phyloP scores from a whole-genome alignment of 805 yeast species.

The Lachancea sp. region DNA sequence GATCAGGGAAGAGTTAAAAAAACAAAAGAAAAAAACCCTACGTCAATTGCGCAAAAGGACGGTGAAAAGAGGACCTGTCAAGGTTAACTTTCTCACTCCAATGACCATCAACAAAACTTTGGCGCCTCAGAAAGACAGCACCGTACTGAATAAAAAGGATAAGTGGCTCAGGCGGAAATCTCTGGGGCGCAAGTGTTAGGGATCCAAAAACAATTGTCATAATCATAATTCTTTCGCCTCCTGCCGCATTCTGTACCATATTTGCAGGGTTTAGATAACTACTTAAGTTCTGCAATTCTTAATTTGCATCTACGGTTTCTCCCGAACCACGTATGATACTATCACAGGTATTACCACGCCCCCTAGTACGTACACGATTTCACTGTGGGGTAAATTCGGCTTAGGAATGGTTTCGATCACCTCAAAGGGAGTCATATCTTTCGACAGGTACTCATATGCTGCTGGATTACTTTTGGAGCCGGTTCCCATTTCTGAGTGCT shows the following conservation, averaged over 20 bases:
- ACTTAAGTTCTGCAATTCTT: not conserved
- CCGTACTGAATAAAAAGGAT: constrained; percentile 26
- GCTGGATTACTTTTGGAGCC: not conserved
- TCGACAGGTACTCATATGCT: not conserved
- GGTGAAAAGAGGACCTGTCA: constrained; percentile 38
- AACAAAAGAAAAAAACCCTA: constrained; percentile 32
- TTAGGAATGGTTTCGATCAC: not conserved
- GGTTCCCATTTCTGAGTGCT: not conserved
- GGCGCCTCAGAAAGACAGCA: constrained; percentile 29
- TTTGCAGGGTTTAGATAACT: not conserved
- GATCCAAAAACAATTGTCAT: not conserved
- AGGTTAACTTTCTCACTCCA: constrained; percentile 32
- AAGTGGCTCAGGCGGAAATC: constrained; percentile 32
- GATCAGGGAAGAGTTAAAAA: constrained; percentile 15
- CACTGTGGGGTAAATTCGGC: constrained; percentile 9
- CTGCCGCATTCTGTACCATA: constrained; percentile 6
- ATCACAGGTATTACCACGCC: constrained; percentile 28
- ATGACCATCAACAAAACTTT: constrained; percentile 12
- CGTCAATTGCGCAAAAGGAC: constrained; percentile 27
- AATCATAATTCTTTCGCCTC: not conserved
- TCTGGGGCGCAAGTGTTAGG: constrained; percentile 21
- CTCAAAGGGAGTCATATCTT: constrained; percentile 8
- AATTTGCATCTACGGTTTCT: constrained; percentile 10
- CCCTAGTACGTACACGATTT: constrained; percentile 20
- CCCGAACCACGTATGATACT: constrained; percentile 24